These are phyloP conservation scores for Pseudozyma pruni DNA, from an alignment of 1,284 basidiomycete species.

Conservation along the genomic window DNA sequence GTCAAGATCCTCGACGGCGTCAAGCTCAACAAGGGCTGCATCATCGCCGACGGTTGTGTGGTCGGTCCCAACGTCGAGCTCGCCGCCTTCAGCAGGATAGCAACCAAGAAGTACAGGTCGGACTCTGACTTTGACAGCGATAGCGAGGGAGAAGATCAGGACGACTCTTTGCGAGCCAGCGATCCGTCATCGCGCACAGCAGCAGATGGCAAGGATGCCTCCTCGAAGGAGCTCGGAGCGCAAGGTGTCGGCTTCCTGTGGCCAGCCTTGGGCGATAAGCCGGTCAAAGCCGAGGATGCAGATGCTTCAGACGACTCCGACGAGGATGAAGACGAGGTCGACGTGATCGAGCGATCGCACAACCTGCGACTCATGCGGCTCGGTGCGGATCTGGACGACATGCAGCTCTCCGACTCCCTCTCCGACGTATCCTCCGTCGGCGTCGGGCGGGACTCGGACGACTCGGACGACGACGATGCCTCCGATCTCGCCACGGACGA, in stretches of 20 bases:
- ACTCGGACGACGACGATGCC: constrained; percentile 38
- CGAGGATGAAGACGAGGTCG: constrained; percentile 42
- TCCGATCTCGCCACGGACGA: constrained; percentile 21
- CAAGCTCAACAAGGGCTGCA: constrained; percentile 71
- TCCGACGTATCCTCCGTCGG: constrained; percentile 60
- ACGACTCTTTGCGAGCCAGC: constrained; percentile 52
- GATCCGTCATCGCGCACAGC: constrained; percentile 16
- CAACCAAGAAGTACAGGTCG: constrained; percentile 62
- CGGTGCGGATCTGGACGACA: constrained; percentile 38
- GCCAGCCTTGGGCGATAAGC: constrained; percentile 50
- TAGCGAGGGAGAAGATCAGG: constrained; percentile 37
- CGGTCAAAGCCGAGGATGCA: constrained; percentile 13
- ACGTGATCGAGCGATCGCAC: constrained; percentile 50
- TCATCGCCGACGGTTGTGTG: constrained; percentile 64
- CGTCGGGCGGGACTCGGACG: constrained; percentile 48
- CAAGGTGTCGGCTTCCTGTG: constrained; percentile 56
- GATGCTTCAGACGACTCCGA: constrained; percentile 37
- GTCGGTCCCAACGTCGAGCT: constrained; percentile 72
- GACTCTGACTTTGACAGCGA: constrained; percentile 50
- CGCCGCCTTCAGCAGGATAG: constrained; percentile 79
- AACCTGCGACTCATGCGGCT: constrained; percentile 53
- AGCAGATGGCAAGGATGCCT: constrained; percentile 11
- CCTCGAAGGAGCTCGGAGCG: constrained; percentile 37
- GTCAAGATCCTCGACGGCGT: constrained; percentile 78
- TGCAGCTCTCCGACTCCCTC: constrained; percentile 43